phyloP scores from a whole-genome alignment of 441 rosid genomes.

The Brassica hybrid region DNA sequence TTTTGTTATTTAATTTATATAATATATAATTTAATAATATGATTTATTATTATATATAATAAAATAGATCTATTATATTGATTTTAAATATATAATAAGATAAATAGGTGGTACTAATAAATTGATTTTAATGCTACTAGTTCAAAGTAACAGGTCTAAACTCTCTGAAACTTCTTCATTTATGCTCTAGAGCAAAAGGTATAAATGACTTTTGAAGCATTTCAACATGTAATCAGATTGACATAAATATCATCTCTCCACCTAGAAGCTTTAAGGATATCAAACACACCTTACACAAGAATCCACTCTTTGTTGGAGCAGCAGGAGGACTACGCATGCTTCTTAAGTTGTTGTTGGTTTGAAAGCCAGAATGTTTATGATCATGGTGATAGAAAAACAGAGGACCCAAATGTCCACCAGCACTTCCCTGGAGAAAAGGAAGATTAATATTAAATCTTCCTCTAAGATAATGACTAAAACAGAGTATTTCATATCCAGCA shows the following conservation, averaged over 20 bases:
- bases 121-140: not conserved
- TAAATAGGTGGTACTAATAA: no score
- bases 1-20: no score
- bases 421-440: constrained; percentile 52
- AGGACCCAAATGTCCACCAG: constrained; percentile 43
- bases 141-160: constrained; percentile 3
- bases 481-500: constrained; percentile 1
- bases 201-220: not conserved
- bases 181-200: constrained; percentile 2
- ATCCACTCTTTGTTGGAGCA: constrained; percentile 45
- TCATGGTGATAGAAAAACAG: constrained; percentile 47
- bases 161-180: constrained; percentile 9
- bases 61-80: no score
- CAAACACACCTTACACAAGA: constrained; percentile 37
- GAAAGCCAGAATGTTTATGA: constrained; percentile 42
- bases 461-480: not conserved
- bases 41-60: no score
- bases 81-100: no score
- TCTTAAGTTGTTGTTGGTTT: constrained; percentile 48
- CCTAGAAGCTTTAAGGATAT: constrained; percentile 1
- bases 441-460: not conserved
- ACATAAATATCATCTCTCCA: not conserved
- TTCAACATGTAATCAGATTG: constrained; percentile 1
- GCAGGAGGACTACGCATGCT: constrained; percentile 50
- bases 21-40: no score